Evolutionary conservation across 768 basidiomycete species (phyloP).

Genomic region (Clitopilus passeckerianus): DNA sequence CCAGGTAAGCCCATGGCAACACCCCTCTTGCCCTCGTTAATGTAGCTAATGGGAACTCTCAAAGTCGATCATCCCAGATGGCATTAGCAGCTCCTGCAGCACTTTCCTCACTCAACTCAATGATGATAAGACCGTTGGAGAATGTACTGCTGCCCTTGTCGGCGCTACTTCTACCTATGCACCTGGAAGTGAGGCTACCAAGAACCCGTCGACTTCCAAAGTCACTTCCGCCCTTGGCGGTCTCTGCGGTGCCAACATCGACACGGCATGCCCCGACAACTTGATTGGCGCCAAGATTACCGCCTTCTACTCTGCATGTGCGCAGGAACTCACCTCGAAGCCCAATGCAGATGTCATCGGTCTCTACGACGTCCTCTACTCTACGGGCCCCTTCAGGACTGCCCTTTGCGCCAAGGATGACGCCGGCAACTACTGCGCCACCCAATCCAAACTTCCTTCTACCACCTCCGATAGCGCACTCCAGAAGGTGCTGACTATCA

Average conservation of each 20-base stretch:
- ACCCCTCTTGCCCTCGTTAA: conserved; percentile 9
- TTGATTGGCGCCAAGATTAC: conserved; percentile 58
- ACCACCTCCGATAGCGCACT: conserved; percentile 16
- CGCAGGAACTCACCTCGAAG: conserved; percentile 56
- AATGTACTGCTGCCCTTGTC: conserved; percentile 63
- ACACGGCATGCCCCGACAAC: conserved; percentile 48
- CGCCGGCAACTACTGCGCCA: conserved; percentile 63
- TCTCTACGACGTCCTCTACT: conserved; percentile 80
- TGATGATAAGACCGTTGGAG: conserved; percentile 44
- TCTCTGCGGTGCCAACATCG: conserved; percentile 48
- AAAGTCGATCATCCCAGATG: conserved; percentile 54
- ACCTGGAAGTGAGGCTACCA: conserved; percentile 37
- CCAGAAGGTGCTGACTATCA: conserved; percentile 23
- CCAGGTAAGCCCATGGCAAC: conserved; percentile 26
- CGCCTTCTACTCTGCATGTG: conserved; percentile 68
- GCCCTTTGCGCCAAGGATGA: conserved; percentile 79
- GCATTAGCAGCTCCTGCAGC: conserved; percentile 50
- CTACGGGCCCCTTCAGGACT: conserved; percentile 53
- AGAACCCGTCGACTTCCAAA: conserved; percentile 31
- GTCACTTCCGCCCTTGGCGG: conserved; percentile 47
- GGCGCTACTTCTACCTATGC: conserved; percentile 52
- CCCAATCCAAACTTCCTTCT: conserved; percentile 33
- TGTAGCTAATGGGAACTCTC: conserved; percentile 29
- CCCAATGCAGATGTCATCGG: conserved; percentile 45
- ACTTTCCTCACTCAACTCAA: conserved; percentile 62